Conservation (phyloP, 371 early-diverging fungal species). For the Dichotomocladium elegans region DNA sequence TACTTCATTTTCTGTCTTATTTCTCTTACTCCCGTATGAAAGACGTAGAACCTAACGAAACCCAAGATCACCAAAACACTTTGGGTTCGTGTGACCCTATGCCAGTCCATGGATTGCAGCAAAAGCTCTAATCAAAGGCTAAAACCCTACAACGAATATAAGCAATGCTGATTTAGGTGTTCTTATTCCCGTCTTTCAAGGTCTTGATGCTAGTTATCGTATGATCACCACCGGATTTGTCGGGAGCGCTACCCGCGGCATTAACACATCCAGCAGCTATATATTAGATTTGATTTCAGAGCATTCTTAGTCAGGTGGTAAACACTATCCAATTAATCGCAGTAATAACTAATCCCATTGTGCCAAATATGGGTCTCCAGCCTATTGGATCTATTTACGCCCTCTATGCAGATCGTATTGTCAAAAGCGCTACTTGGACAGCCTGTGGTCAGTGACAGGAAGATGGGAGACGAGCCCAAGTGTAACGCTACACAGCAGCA, state of each 20-base stretch:
- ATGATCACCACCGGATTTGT: conserved; percentile 51
- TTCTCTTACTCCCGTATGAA: background rate
- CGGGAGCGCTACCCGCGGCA: conserved; percentile 40
- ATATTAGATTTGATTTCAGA: conserved; percentile 31
- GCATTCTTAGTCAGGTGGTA: conserved; percentile 36
- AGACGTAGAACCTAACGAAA: conserved; percentile 68
- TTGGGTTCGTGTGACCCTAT: conserved; percentile 66
- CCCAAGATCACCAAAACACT: conserved; percentile 75
- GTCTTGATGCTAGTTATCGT: conserved; percentile 36
- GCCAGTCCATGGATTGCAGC: conserved; percentile 64
- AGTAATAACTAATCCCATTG: too few relatives aligned
- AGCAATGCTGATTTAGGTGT: background rate
- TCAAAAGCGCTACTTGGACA: conserved; percentile 11
- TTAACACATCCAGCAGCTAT: conserved; percentile 36
- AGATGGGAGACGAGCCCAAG: too few relatives aligned
- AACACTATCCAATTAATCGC: background rate
- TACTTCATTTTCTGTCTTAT: background rate
- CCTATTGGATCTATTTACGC: conserved; percentile 40
- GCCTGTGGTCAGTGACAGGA: too few relatives aligned
- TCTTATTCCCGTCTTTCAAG: background rate
- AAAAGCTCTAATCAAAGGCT: conserved; percentile 48
- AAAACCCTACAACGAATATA: background rate
- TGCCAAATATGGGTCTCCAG: conserved; percentile 12
- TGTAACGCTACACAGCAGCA: too few relatives aligned
- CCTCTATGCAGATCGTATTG: conserved; percentile 37